phyloP scores from a whole-genome alignment of 1,139 yeast species.

The Nakaseomyces glabratus region DNA sequence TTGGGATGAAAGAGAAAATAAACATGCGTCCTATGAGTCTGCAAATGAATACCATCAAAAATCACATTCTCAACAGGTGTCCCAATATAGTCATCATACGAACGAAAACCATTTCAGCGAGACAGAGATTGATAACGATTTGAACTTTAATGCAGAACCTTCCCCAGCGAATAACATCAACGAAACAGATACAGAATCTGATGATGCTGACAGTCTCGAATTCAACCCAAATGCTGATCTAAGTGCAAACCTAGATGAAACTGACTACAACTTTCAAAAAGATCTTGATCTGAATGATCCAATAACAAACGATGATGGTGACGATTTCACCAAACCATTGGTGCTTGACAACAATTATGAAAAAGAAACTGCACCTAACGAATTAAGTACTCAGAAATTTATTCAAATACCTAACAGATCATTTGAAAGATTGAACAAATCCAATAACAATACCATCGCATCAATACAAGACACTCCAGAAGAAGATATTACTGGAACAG shows the following conservation, averaged over 20 bases:
- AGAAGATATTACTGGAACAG: constrained; percentile 10
- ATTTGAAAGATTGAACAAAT: background rate
- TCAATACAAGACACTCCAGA: constrained; percentile 8
- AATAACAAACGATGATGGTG: background rate
- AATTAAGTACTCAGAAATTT: background rate
- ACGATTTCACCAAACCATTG: background rate
- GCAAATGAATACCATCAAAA: constrained; percentile 1
- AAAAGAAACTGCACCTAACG: background rate
- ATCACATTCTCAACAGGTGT: constrained; percentile 3
- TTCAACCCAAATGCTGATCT: constrained; percentile 17
- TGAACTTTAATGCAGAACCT: background rate
- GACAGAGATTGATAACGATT: constrained; percentile 3
- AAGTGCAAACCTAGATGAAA: constrained; percentile 5
- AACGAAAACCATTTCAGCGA: background rate
- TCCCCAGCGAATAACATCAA: background rate
- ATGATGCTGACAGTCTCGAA: constrained; percentile 13
- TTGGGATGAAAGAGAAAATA: constrained; percentile 5
- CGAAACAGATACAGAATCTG: background rate
- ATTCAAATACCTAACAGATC: constrained; percentile 1
- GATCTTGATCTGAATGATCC: background rate
- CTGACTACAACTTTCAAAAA: background rate
- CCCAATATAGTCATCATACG: background rate
- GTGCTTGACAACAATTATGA: background rate
- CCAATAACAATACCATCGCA: constrained; percentile 1
- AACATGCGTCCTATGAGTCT: background rate